Base-by-base conservation (phyloP, 257 asterid species). In the Lycium barbarum region DNA sequence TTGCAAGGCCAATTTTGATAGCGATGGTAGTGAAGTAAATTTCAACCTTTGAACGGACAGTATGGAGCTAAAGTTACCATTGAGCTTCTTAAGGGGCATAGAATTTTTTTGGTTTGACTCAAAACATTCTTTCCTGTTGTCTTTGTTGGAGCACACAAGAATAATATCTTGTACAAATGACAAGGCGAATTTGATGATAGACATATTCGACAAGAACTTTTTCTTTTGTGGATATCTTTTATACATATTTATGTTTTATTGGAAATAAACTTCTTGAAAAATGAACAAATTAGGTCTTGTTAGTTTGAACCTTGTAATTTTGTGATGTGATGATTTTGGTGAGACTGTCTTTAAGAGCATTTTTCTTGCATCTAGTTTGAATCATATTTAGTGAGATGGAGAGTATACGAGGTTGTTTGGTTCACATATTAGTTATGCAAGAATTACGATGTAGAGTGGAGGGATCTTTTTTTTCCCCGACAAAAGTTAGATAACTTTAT, bases 141-240 rank as follows among this genome's bases (percentile, higher is more conserved):
- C 12, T 72, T 72, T 45, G 10, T 45, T 72, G 17, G 80, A 45
- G 59, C 20, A 72, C 18, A 2, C 57, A 22, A 43, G 14, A 72
- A 18, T 72, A 72, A 45, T 45, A 36, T 57, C 36, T 8, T 71
- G 57, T 71, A 71, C 13, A 43, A 67, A 11, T 45, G n/a, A 11
- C 38, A 10, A n/a, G n/a, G n/a, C n/a, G 58, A 72, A 45, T 72
- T 72, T 72, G 36, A 72, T 72, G 80, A n/a, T n/a, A 45, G 33
- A 47, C 36, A 43, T 18, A 72, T n/a, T 72, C 38, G 9, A 22
- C 57, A 43, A 45, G 58, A 45, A 45, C 80, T 72, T n/a, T 18
- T 72, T 72, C 80, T 45, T 45, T 43, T 72, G 58, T 72, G 58
- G 26, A 0, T 72, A n/a, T 45, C 35, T 10, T 72, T 45, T 72